phyloP scores from a whole-genome alignment of 1,284 basidiomycete species.

The Ustilago curta region DNA sequence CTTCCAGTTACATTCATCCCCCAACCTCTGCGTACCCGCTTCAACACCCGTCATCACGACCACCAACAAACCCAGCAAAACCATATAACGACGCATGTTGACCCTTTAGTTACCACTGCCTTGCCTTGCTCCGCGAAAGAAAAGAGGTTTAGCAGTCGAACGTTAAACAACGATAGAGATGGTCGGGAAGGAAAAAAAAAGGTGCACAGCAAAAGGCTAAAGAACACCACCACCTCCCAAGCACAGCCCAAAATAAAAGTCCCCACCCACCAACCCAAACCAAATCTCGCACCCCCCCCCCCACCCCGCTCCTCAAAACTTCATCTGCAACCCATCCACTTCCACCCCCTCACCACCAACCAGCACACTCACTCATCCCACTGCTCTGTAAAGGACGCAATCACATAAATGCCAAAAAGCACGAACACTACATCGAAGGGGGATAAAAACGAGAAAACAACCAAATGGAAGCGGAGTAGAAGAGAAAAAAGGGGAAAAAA shows the following conservation, averaged over 20 bases:
- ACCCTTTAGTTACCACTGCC: no score
- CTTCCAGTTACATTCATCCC: slow-evolving; percentile 27
- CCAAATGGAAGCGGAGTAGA: neutral
- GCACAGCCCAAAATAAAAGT: neutral
- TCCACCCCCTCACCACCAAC: neutral
- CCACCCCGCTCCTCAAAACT: no score
- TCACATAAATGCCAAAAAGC: slow-evolving; percentile 1
- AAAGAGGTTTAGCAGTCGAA: no score
- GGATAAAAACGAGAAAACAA: neutral
- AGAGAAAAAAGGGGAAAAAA: neutral
- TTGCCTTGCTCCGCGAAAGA: no score
- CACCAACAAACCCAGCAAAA: neutral
- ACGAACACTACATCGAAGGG: neutral
- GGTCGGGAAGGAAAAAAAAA: neutral
- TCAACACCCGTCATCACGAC: neutral
- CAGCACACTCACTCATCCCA: neutral
- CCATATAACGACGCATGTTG: neutral
- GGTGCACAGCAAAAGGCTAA: no score
- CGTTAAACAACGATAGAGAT: no score
- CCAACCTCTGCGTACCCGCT: slow-evolving; percentile 16
- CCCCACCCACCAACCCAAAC: neutral
- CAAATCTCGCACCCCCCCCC: no score
- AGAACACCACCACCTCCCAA: no score
- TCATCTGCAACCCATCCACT: no score
- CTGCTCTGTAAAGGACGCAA: neutral